Evolutionary conservation across 2,329 filamentous ascomycete species (phyloP).

Genomic region (Botrytis paeoniae): DNA sequence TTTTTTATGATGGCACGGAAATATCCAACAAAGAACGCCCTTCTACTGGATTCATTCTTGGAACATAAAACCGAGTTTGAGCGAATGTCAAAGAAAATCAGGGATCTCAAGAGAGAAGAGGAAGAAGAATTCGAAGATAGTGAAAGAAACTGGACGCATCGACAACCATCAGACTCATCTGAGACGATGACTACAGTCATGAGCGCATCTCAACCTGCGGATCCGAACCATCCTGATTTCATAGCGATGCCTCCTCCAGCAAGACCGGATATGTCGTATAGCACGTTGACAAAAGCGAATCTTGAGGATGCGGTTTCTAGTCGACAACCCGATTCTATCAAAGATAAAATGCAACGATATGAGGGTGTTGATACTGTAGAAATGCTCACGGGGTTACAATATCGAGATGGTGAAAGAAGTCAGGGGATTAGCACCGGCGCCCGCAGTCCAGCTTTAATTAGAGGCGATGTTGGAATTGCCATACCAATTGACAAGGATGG

Average conservation of each 20-base stretch:
- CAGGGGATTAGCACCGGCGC: slow-evolving; percentile 85
- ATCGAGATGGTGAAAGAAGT: slow-evolving; percentile 84
- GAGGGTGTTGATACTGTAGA: slow-evolving; percentile 85
- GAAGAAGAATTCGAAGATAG: slow-evolving; percentile 70
- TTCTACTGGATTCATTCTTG: slow-evolving; percentile 83
- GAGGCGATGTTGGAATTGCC: slow-evolving; percentile 81
- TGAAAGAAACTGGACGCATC: slow-evolving; percentile 51
- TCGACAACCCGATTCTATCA: slow-evolving; percentile 69
- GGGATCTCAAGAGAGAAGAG: slow-evolving; percentile 81
- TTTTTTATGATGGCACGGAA: slow-evolving; percentile 92
- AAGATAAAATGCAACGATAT: slow-evolving; percentile 81
- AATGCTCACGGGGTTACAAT: slow-evolving; percentile 85
- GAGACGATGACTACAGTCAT: slow-evolving; percentile 38
- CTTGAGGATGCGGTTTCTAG: slow-evolving; percentile 68
- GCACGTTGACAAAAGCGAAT: slow-evolving; percentile 73
- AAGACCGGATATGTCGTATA: slow-evolving; percentile 59
- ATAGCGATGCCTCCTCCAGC: slow-evolving; percentile 65
- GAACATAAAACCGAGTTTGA: slow-evolving; percentile 98
- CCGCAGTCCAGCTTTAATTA: slow-evolving; percentile 74
- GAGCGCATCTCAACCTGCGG: slow-evolving; percentile 33
- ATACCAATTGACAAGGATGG: slow-evolving; percentile 77
- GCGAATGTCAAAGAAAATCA: slow-evolving; percentile 76
- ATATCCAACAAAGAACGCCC: slow-evolving; percentile 84
- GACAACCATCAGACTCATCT: slow-evolving; percentile 47
- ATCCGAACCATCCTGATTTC: slow-evolving; percentile 41